Base-by-base conservation (phyloP, 345 rosid genomes). In the Combretum micranthum region DNA sequence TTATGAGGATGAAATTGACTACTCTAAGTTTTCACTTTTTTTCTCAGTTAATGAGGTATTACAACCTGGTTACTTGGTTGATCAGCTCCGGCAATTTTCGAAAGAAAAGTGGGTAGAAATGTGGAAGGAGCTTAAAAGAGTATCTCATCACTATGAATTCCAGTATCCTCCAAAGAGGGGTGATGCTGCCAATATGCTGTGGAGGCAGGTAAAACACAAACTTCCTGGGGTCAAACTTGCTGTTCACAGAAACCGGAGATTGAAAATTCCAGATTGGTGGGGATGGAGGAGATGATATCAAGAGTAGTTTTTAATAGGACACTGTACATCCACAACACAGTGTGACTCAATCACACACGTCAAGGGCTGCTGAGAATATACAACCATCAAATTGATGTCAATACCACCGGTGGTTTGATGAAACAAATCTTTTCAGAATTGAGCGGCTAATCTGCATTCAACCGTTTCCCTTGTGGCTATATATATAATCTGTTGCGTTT, bases 211-310 rank as follows among this genome's bases (percentile, higher is more conserved):
- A 26, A 88, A 78, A 71, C 82, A 76, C 62, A 92, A 88, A 71
- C 82, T 88, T 19, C 88, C 87, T 0, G 64, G 15, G 47, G 86
- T 75, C 20, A 72, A 80, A 65, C 88, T 88, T 15, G 81, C 77
- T 50, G 72, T 78, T 55, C 95, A 88, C 69, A 86, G 96, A 74
- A 87, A 66, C 56, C 73, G 67, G 65, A 81, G 98, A 63, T 72
- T 88, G 77, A 86, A 83, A 81, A 72, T 86, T 60, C 85, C 90
- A 22, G 95, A 88, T 55, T 86, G 96, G 96, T 86, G 96, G 97
- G 45, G 51, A n/a, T 67, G 72, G 60, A 70, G 71, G 58, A 60
- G 74, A 72, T 62, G 63, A 78, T 37, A 21, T 57, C 20, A 5
- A 18, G 54, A 63, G 58, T n/a, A n/a, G 43, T 66, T 50, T 47